These are phyloP conservation scores for Saccharomycopsis vini DNA, from an alignment of 805 yeast genomes.

Conservation along the genomic window DNA sequence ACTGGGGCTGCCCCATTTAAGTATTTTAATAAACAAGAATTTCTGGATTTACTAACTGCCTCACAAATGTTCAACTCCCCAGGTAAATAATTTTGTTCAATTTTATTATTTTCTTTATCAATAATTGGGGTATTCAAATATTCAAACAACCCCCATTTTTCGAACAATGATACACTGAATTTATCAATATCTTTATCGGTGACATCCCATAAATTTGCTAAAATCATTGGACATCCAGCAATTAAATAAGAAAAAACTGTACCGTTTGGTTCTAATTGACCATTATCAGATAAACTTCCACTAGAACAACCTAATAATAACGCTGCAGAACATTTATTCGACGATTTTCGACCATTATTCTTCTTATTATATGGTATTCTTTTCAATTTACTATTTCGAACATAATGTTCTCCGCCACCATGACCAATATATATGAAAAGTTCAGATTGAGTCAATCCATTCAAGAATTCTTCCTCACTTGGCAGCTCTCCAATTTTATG, in stretches of 20 bases:
- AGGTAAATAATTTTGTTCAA: neutral
- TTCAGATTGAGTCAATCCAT: conserved; percentile 34
- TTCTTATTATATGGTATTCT: conserved; percentile 39
- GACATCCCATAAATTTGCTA: conserved; percentile 93
- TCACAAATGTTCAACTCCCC: conserved; percentile 29
- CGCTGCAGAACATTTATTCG: conserved; percentile 27
- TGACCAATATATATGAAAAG: conserved; percentile 82
- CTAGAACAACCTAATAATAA: conserved; percentile 88
- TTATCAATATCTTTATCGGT: conserved; percentile 91
- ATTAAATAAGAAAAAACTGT: conserved; percentile 65
- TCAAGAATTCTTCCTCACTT: conserved; percentile 40
- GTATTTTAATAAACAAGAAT: conserved; percentile 57
- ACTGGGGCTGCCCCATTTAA: conserved; percentile 92
- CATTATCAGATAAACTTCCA: conserved; percentile 51
- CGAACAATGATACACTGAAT: conserved; percentile 55
- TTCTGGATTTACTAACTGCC: conserved; percentile 57
- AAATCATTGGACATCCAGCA: conserved; percentile 74
- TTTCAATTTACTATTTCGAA: conserved; percentile 47
- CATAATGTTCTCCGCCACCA: conserved; percentile 89
- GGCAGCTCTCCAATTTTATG: conserved; percentile 54
- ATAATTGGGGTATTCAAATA: neutral
- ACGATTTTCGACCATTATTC: neutral
- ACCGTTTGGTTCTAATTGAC: conserved; percentile 64
- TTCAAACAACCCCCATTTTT: conserved; percentile 53
- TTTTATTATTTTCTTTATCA: neutral